Percentiles rank a stretch among this genome's conserved stretches.
phyloP scores from a whole-genome alignment of 371 early-diverging fungal species.

The Dinochytrium kinnereticum region DNA sequence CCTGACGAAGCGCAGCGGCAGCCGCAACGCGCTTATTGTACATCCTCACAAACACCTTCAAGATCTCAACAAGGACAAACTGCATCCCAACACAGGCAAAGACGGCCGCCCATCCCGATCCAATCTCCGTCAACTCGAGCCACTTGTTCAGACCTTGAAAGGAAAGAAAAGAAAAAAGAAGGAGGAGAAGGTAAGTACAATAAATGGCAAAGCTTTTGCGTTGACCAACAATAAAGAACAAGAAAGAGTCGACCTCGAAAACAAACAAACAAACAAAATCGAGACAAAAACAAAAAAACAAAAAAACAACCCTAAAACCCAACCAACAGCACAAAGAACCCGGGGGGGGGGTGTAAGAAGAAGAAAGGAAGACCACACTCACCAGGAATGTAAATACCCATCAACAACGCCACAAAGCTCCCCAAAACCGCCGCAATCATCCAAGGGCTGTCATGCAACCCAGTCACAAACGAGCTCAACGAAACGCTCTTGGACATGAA shows the following conservation, averaged over 20 bases:
- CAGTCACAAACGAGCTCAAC: constrained; percentile 70
- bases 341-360: not conserved
- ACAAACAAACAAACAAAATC: constrained; percentile 32
- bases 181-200: not conserved
- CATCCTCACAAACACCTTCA: constrained; percentile 50
- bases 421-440: constrained; percentile 77
- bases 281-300: no score
- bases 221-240: no score
- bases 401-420: constrained; percentile 67
- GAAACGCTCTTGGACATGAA: constrained; percentile 78
- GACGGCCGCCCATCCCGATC: constrained; percentile 81
- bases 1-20: not conserved
- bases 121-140: constrained; percentile 70
- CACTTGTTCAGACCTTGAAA: constrained; percentile 52
- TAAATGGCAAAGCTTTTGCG: no score
- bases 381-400: constrained; percentile 80
- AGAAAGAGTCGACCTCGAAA: no score
- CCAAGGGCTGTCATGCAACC: constrained; percentile 73
- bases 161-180: no score
- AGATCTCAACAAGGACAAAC: constrained; percentile 68
- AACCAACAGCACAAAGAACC: not conserved
- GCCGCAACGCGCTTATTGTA: not conserved
- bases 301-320: not conserved
- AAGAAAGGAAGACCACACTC: no score
- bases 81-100: constrained; percentile 70